Evolutionary conservation across 2,329 filamentous ascomycete genomes (phyloP).

Genomic region (Huntiella bhutanensis): DNA sequence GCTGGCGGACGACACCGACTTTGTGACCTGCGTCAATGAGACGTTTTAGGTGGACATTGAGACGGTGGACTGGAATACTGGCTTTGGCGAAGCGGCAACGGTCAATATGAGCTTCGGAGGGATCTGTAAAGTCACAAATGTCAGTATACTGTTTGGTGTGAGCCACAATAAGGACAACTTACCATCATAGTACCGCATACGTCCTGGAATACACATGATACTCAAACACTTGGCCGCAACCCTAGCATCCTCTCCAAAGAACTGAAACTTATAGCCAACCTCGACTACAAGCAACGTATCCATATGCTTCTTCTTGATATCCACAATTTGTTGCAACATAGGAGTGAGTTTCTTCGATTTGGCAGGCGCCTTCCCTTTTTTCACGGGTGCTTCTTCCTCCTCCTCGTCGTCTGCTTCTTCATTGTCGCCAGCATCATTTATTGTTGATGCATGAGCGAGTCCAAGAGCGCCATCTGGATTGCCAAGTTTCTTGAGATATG

Average conservation of each 20-base stretch:
- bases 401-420: slow-evolving; percentile 32
- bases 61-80: slow-evolving; percentile 78
- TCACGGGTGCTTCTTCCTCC: slow-evolving; percentile 25
- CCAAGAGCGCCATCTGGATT: slow-evolving; percentile 63
- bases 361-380: background rate
- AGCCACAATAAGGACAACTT: slow-evolving; percentile 16
- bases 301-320: slow-evolving; percentile 80
- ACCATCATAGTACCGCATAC: slow-evolving; percentile 84
- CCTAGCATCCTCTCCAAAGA: slow-evolving; percentile 89
- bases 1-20: slow-evolving; percentile 82
- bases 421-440: slow-evolving; percentile 32
- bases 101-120: slow-evolving; percentile 79
- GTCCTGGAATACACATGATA: slow-evolving; percentile 93
- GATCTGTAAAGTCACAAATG: slow-evolving; percentile 28
- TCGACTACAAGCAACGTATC: slow-evolving; percentile 85
- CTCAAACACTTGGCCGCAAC: slow-evolving; percentile 75
- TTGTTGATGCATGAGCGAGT: slow-evolving; percentile 37
- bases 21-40: slow-evolving; percentile 87
- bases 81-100: slow-evolving; percentile 64
- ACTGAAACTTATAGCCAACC: slow-evolving; percentile 94
- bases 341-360: slow-evolving; percentile 57
- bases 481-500: slow-evolving; percentile 81
- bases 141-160: slow-evolving; percentile 6
- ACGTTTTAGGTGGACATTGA: slow-evolving; percentile 86
- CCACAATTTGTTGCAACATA: slow-evolving; percentile 81